These are phyloP conservation scores for Chlamydomonas sp. DNA, from an alignment of 139 green algal genomes.

Conservation along the genomic window DNA sequence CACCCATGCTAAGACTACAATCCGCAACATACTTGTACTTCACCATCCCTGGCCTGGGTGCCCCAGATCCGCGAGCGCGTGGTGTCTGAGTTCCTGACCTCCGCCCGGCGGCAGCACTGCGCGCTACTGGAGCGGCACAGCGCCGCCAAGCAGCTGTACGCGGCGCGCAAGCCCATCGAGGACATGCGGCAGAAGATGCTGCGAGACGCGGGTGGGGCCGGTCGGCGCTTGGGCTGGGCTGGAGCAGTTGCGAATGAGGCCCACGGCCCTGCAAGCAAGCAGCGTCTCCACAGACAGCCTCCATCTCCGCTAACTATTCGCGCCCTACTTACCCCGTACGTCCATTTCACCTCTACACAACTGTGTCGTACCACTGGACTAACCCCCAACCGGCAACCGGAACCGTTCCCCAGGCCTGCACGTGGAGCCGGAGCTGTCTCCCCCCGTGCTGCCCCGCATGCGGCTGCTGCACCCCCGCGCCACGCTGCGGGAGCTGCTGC, in stretches of 20 bases:
- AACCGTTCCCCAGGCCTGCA: conserved; percentile 5
- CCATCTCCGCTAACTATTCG: too few species aligned
- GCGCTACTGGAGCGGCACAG: conserved; percentile 35
- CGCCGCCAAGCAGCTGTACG: conserved; percentile 30
- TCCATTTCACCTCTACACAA: background rate
- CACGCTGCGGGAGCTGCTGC: conserved; percentile 27
- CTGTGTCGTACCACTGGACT: too few species aligned
- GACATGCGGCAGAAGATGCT: conserved; percentile 42
- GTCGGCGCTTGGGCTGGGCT: background rate
- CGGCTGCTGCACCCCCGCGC: conserved; percentile 18
- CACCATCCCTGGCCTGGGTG: background rate
- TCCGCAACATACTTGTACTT: too few species aligned
- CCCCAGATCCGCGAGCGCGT: conserved; percentile 25
- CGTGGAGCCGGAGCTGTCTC: background rate
- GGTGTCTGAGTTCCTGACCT: conserved; percentile 6
- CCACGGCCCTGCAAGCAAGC: background rate
- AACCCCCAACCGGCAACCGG: background rate
- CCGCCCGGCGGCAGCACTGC: conserved; percentile 8
- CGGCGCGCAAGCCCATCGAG: conserved; percentile 44
- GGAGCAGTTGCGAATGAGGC: background rate
- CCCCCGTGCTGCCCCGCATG: conserved; percentile 34
- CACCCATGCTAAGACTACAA: background rate
- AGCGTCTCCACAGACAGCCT: background rate
- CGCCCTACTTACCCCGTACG: background rate
- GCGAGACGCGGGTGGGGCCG: conserved; percentile 18